Base-by-base conservation (phyloP, 768 basidiomycete genomes). In the Clitopilus hobsonii region DNA sequence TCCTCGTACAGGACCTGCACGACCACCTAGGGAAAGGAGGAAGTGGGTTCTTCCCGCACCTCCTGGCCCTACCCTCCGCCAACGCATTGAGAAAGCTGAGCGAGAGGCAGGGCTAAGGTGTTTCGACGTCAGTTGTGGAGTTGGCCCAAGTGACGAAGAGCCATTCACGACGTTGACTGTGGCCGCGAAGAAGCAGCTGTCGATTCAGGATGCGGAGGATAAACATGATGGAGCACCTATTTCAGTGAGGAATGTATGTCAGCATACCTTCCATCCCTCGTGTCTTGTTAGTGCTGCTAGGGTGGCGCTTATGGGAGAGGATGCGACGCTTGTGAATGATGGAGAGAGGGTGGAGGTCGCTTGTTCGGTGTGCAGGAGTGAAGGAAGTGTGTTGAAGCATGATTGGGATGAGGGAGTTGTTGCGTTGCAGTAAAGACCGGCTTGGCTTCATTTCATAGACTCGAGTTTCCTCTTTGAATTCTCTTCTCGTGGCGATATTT, bases 111-210 rank as follows among this genome's bases (percentile, higher is more conserved):
- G 88, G 0, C 63, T 89, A 61, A 75, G 90, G 49, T 92, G 90
- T 65, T 81, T 73, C 32, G 89, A 91, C 61, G 69, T 83, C 25
- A 83, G 82, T 56, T 92, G 90, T 66, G 88, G 87, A 2, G 65
- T 90, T 25, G 90, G 88, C 0, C 88, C 88, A 6, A 83, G 81
- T 13, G 88, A 89, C 54, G 88, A 89, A 14, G 86, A 88, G 38
- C 87, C 87, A 13, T 69, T 69, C 41, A 67, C 76, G 5, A 66
- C 64, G 50, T 51, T 66, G 16, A 61, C 64, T 0, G 66, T 62
- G 7, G 62, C 54, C 2, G 60, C 53, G 52, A 53, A 51, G 11
- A 59, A 56, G 13, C 63, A 61, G 20, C 64, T 60, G 36, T 63
- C 52, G n/a, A 18, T 14, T 28, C 49, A 47, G n/a, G 32, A 48